phyloP scores from a whole-genome alignment of 352 stramenopile species.

The Albugo laibachii region DNA sequence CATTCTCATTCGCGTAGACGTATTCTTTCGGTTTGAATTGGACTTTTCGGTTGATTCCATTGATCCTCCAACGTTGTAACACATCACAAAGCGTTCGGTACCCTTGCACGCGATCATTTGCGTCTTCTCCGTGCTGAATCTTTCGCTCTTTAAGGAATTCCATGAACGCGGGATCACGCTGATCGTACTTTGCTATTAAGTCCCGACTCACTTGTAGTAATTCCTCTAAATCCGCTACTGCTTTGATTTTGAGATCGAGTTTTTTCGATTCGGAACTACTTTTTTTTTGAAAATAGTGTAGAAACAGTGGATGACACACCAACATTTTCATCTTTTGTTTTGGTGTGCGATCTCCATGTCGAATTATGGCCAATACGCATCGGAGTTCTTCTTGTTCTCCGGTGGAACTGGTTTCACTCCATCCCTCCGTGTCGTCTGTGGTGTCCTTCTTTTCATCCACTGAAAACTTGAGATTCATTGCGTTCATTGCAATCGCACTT shows the following conservation, averaged over 20 bases:
- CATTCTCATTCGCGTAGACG: slow-evolving; percentile 2
- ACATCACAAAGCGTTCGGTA: slow-evolving; percentile 86
- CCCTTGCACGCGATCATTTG: slow-evolving; percentile 56
- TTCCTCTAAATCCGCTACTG: slow-evolving; percentile 51
- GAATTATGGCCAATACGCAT: slow-evolving; percentile 97
- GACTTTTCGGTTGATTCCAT: slow-evolving; percentile 97
- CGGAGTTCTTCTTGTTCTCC: slow-evolving; percentile 88
- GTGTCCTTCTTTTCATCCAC: slow-evolving; percentile 16
- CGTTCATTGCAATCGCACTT: slow-evolving; percentile 28
- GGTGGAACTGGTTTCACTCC: background rate
- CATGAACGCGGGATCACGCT: slow-evolving; percentile 31
- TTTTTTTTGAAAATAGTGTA: slow-evolving; percentile 62
- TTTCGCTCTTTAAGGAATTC: slow-evolving; percentile 30
- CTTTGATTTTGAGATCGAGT: slow-evolving; percentile 71
- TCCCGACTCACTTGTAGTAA: slow-evolving; percentile 62
- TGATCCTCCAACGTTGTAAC: slow-evolving; percentile 90
- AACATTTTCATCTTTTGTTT: slow-evolving; percentile 99
- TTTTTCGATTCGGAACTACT: slow-evolving; percentile 13
- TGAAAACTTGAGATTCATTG: slow-evolving; percentile 24
- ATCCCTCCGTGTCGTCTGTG: background rate
- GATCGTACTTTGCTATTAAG: slow-evolving; percentile 43
- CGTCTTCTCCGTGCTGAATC: slow-evolving; percentile 34
- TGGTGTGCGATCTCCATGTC: slow-evolving; percentile 97
- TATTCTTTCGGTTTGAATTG: slow-evolving; percentile 80
- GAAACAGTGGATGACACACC: slow-evolving; percentile 77